Evolutionary conservation across 441 rosid genomes (phyloP), one percentile per base, ranked within the genome.

Genomic region (Brassica hybrid): DNA sequence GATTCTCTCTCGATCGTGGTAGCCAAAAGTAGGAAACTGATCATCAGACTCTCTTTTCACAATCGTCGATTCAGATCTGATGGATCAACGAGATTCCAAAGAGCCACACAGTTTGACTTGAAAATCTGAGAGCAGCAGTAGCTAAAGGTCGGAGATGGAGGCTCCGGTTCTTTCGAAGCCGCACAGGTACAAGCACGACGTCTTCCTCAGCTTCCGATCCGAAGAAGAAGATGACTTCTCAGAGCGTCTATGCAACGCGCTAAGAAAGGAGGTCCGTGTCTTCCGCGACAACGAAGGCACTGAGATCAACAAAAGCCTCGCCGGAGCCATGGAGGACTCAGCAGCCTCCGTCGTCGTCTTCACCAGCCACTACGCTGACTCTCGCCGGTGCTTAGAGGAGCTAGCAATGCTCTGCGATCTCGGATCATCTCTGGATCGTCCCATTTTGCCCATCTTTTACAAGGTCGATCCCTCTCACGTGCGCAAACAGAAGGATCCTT

Each of bases 181-280:
- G 30, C 79, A 69, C 21, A 79, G 82, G 73, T 79, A 80, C 79
- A 65, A 75, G 7, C 87, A 78, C 78, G 91, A 90, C 81, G 89
- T 86, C 52, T 90, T 88, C 76, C 76, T 88, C 41, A 88, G 91
- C 34, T 90, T 86, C 76, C 79, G 86, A 11, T 88, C 90, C 14
- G 75, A 36, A 7, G 83, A 86, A 4, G 85, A 91, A 57, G 0
- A 2, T 0, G 21, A 50, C 76, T 34, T 90, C 80, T 64, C 77
- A 14, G 16, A 1, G 4, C 67, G 56, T 18, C 81, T 90, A 67
- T 84, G 69, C 52, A 3, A 69, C 1, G 76, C 78, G 7, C 82
- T 88, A 5, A 50, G 7, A 18, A 1, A 17, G 0, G 3, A 27
- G 7, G 18, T 72, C 68, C 41, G 68, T 0, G 72, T 80, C 11